Conservation (phyloP, 2,329 filamentous ascomycete genomes). For the Sclerotinia glacialis region DNA sequence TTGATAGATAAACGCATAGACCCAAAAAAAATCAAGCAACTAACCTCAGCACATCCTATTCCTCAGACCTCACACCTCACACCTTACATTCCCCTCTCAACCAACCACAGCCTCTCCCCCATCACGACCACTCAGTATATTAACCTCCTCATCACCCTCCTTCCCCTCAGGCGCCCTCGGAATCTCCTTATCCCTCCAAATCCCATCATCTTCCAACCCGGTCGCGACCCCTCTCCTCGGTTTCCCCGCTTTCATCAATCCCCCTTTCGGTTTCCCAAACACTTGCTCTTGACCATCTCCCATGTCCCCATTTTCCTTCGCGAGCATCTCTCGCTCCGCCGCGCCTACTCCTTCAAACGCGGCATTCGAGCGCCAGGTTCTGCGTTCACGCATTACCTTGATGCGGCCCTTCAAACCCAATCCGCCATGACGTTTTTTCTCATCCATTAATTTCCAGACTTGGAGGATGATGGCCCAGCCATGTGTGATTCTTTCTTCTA, state of each 20-base stretch:
- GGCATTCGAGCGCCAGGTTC: conserved; percentile 42
- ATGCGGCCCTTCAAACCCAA: conserved; percentile 36
- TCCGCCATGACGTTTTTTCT: conserved; percentile 25
- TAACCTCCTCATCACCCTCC: background rate
- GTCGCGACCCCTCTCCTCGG: background rate
- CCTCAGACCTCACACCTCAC: background rate
- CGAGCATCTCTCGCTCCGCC: conserved; percentile 47
- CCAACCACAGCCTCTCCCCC: conserved; percentile 5
- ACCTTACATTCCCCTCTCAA: background rate
- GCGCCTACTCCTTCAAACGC: conserved; percentile 49
- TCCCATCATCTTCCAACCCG: conserved; percentile 8
- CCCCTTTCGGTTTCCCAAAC: conserved; percentile 46
- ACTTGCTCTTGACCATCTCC: conserved; percentile 47
- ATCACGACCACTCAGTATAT: background rate
- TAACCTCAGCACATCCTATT: background rate
- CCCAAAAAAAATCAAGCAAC: background rate
- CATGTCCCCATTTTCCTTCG: conserved; percentile 44
- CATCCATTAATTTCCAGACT: conserved; percentile 44
- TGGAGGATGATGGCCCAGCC: conserved; percentile 47
- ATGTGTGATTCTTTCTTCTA: conserved; percentile 35
- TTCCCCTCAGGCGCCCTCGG: background rate
- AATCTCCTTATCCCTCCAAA: background rate
- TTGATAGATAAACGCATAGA: too few relatives aligned
- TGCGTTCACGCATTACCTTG: conserved; percentile 42
- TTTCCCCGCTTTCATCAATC: conserved; percentile 47